phyloP scores from a whole-genome alignment of 2,329 filamentous ascomycete species.

The Ascochyta fabae region DNA sequence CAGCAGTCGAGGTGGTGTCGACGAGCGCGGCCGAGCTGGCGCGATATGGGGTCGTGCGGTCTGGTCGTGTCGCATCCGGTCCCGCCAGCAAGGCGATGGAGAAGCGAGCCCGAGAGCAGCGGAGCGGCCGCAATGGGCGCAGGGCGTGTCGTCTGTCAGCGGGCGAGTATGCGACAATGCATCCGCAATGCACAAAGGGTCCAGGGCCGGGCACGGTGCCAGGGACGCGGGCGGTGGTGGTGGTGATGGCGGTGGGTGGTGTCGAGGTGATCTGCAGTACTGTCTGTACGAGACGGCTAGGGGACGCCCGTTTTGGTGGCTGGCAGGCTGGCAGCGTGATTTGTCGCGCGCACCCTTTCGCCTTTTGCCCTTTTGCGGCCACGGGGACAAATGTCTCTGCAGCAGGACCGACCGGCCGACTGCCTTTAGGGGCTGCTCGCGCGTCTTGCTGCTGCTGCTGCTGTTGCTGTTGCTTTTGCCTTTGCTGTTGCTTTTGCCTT shows the following conservation, averaged over 20 bases:
- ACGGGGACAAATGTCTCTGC: background rate
- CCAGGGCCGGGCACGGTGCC: slow-evolving; percentile 34
- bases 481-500: too few relatives aligned
- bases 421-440: too few relatives aligned
- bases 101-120: slow-evolving; percentile 22
- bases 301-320: slow-evolving; percentile 1
- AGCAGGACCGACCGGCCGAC: background rate
- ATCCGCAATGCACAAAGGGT: slow-evolving; percentile 32
- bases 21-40: slow-evolving; percentile 29
- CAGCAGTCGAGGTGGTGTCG: background rate
- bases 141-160: slow-evolving; percentile 28
- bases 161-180: slow-evolving; percentile 35
- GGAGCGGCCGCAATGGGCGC: slow-evolving; percentile 33
- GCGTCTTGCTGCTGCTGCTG: background rate
- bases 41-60: slow-evolving; percentile 36
- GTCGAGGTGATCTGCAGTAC: slow-evolving; percentile 23
- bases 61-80: slow-evolving; percentile 46
- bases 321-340: slow-evolving; percentile 11
- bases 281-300: background rate
- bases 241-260: slow-evolving; percentile 6
- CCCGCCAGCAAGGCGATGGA: slow-evolving; percentile 36
- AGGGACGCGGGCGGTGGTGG: slow-evolving; percentile 22
- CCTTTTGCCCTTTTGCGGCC: background rate
- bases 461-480: too few relatives aligned
- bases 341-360: background rate